phyloP scores from a whole-genome alignment of 352 stramenopile species.

The Phytophthora vignae region DNA sequence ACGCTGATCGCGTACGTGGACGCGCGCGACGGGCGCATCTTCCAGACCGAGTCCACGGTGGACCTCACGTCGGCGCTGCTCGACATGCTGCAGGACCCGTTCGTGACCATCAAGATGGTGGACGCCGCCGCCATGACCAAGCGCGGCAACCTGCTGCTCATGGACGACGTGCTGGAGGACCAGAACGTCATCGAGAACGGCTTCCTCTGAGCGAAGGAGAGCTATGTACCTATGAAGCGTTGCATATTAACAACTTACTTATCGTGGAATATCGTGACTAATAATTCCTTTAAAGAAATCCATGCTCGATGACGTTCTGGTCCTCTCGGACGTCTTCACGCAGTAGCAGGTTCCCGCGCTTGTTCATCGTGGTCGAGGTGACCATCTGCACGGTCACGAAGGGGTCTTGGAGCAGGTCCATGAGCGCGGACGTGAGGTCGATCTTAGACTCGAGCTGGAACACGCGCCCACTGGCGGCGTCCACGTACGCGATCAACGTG shows the following conservation, averaged over 20 bases:
- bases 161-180: constrained; percentile 41
- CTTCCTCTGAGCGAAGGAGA: not conserved
- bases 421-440: constrained; percentile 49
- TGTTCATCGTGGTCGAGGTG: constrained; percentile 47
- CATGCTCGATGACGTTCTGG: constrained; percentile 49
- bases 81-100: constrained; percentile 46
- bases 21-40: constrained; percentile 32
- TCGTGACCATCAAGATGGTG: constrained; percentile 49
- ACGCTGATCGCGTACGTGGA: constrained; percentile 51
- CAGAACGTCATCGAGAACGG: constrained; percentile 50
- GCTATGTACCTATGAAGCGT: too few species aligned
- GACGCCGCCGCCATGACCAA: constrained; percentile 50
- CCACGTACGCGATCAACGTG: constrained; percentile 48
- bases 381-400: constrained; percentile 49
- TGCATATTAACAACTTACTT: too few species aligned
- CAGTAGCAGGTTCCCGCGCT: constrained; percentile 43
- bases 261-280: too few species aligned
- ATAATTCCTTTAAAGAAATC: too few species aligned
- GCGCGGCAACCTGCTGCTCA: constrained; percentile 40
- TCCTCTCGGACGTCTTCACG: constrained; percentile 37
- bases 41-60: constrained; percentile 53
- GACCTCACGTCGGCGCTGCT: constrained; percentile 54
- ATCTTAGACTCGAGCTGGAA: constrained; percentile 57
- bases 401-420: constrained; percentile 49
- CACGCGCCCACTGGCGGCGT: constrained; percentile 25